These are phyloP conservation scores for Sporothrix globosa DNA, from an alignment of 2,329 filamentous ascomycete genomes.

Conservation along the genomic window DNA sequence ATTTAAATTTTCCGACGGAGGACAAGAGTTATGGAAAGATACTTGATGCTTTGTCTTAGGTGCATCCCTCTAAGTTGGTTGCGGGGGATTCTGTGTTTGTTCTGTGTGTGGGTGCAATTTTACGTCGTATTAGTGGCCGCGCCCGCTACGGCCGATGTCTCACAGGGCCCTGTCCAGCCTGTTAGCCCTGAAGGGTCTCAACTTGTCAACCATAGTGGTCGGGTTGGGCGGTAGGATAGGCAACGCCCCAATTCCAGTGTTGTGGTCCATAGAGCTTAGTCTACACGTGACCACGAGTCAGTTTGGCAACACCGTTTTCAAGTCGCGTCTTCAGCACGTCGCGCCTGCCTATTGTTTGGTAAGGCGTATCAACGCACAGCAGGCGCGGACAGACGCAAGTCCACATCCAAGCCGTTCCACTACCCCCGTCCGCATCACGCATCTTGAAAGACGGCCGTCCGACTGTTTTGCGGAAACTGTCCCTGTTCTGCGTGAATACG, in stretches of 20 bases:
- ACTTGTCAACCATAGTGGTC: neutral
- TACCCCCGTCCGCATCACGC: neutral
- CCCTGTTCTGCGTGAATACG: neutral
- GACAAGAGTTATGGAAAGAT: neutral
- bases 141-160: neutral
- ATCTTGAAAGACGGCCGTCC: neutral
- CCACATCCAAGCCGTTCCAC: neutral
- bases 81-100: no score
- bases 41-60: neutral
- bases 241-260: conserved; percentile 18
- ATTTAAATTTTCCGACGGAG: neutral
- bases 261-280: neutral
- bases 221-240: conserved; percentile 8
- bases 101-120: neutral
- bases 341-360: conserved; percentile 23
- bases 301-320: conserved; percentile 11
- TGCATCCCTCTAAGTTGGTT: neutral
- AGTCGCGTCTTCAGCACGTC: conserved; percentile 25
- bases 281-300: conserved; percentile 29
- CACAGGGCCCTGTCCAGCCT: neutral
- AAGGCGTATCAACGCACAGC: neutral
- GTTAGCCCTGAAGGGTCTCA: neutral
- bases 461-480: neutral
- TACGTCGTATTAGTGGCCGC: neutral
- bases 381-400: neutral